phyloP scores from a whole-genome alignment of 495 filamentous ascomycete species.

The Lasiosphaeria ovina region DNA sequence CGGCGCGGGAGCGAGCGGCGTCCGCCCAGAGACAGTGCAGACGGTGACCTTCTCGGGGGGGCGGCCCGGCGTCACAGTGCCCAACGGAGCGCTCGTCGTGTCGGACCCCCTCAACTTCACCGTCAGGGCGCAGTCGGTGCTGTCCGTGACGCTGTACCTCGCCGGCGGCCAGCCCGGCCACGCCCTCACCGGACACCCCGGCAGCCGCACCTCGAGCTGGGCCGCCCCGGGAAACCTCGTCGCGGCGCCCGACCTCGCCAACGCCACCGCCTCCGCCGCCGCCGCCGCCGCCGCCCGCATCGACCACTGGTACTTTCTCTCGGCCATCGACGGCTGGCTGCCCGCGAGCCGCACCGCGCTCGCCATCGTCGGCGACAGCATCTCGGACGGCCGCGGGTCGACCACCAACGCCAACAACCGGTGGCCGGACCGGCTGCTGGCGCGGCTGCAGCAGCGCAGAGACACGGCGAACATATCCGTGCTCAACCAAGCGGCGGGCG shows the following conservation, averaged over 20 bases:
- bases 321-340: constrained; percentile 50
- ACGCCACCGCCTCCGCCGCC: constrained; percentile 8
- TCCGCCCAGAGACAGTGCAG: constrained; percentile 42
- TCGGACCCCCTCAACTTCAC: constrained; percentile 58
- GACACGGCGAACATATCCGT: constrained; percentile 42
- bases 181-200: constrained; percentile 59
- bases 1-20: constrained; percentile 38
- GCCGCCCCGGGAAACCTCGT: constrained; percentile 50
- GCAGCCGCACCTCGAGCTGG: constrained; percentile 56
- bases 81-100: constrained; percentile 54
- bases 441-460: constrained; percentile 39
- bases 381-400: constrained; percentile 63
- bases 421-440: constrained; percentile 62
- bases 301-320: constrained; percentile 54
- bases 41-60: constrained; percentile 54
- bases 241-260: constrained; percentile 31
- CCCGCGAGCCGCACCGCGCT: constrained; percentile 35
- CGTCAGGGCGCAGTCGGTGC: constrained; percentile 39
- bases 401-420: constrained; percentile 60
- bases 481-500: constrained; percentile 65
- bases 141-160: constrained; percentile 57
- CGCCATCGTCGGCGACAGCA: constrained; percentile 62
- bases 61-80: constrained; percentile 40
- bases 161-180: constrained; percentile 49
- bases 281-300: constrained; percentile 23